Evolutionary conservation across 163 green algal genomes (phyloP).

Genomic region (Trebouxiophyceae sp.): DNA sequence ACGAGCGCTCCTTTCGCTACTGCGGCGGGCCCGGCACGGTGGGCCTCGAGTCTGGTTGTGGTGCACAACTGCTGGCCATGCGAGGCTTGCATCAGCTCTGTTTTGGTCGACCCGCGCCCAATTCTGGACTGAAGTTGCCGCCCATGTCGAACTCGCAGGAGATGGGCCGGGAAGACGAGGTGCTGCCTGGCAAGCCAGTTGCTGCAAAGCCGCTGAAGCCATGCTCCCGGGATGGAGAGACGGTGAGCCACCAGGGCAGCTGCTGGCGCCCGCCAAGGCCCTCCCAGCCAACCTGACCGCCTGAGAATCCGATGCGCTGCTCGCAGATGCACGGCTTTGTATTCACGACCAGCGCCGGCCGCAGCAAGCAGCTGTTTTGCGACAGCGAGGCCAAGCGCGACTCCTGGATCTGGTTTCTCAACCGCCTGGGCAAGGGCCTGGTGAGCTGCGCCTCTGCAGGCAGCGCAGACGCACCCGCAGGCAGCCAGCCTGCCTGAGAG

Average conservation of each 20-base stretch:
- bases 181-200: not conserved
- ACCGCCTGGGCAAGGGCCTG: constrained; percentile 1
- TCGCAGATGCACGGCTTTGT: constrained; percentile 20
- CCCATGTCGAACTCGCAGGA: not conserved
- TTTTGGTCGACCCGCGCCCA: not conserved
- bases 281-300: too few species aligned
- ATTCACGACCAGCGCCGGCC: constrained; percentile 10
- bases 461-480: too few species aligned
- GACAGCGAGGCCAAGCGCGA: constrained; percentile 12
- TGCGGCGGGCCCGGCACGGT: not conserved
- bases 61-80: not conserved
- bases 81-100: not conserved
- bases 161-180: not conserved
- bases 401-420: constrained; percentile 11
- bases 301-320: not conserved
- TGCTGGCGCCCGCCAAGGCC: too few species aligned
- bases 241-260: not conserved
- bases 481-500: too few species aligned
- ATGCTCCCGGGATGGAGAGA: not conserved
- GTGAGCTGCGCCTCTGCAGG: not conserved
- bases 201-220: not conserved
- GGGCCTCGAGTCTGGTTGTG: too few species aligned
- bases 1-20: not conserved
- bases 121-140: not conserved
- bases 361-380: constrained; percentile 17